A percentile compares a stretch with the other conserved stretches of the same genome.
phyloP scores from a whole-genome alignment of 495 filamentous ascomycete genomes.

The Penicillium waksmanii region DNA sequence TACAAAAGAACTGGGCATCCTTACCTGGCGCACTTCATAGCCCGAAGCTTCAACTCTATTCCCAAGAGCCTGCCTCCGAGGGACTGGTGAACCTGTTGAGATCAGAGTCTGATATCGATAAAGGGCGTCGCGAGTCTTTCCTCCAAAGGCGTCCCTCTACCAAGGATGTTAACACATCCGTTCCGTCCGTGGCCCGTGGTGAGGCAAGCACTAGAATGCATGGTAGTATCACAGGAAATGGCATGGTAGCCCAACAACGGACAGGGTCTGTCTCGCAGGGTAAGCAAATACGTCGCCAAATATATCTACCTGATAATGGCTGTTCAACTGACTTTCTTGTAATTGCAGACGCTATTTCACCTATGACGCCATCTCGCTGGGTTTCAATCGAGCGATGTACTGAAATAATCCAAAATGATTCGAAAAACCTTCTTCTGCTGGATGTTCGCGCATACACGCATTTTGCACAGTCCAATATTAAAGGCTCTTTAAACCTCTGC shows the following conservation, averaged over 20 bases:
- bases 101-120: slow-evolving; percentile 28
- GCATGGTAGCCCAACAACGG: slow-evolving; percentile 2
- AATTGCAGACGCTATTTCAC: neutral
- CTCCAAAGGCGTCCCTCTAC: slow-evolving; percentile 22
- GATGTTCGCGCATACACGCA: slow-evolving; percentile 88
- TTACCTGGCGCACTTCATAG: slow-evolving; percentile 68
- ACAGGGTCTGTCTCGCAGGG: slow-evolving; percentile 13
- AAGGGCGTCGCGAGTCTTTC: slow-evolving; percentile 26
- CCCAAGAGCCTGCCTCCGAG: slow-evolving; percentile 78
- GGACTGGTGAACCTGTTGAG: slow-evolving; percentile 62
- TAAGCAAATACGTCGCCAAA: slow-evolving; percentile 3
- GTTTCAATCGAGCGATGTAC: slow-evolving; percentile 67
- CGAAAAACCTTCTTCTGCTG: slow-evolving; percentile 69
- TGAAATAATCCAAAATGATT: slow-evolving; percentile 62
- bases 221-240: slow-evolving; percentile 3
- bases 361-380: slow-evolving; percentile 39
- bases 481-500: slow-evolving; percentile 84
- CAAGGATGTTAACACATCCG: slow-evolving; percentile 7
- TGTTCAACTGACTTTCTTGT: no score
- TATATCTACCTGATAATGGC: no score
- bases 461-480: slow-evolving; percentile 73
- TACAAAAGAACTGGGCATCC: slow-evolving; percentile 71
- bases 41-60: slow-evolving; percentile 67
- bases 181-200: neutral
- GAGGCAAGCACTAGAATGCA: slow-evolving; percentile 6